Evolutionary conservation across 306 rosid genomes (phyloP).

Genomic region (Acmispon strigosus): DNA sequence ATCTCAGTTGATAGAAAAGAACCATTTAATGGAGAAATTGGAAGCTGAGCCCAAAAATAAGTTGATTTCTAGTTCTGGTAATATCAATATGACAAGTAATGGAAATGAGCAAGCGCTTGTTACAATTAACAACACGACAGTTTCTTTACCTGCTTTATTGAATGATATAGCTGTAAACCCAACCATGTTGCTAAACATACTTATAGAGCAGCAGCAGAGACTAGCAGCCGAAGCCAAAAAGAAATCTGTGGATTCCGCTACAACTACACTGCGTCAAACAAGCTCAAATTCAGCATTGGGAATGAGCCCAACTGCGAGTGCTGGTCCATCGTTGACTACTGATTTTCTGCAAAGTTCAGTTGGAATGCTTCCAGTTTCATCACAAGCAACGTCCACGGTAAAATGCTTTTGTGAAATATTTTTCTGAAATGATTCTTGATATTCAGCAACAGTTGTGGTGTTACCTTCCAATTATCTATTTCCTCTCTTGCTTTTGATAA

Average conservation of each 20-base stretch:
- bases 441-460: background rate
- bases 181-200: conserved; percentile 52
- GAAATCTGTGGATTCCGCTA: conserved; percentile 43
- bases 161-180: conserved; percentile 80
- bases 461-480: conserved; percentile 6
- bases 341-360: conserved; percentile 48
- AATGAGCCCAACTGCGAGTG: conserved; percentile 35
- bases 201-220: conserved; percentile 51
- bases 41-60: conserved; percentile 38
- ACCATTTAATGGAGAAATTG: conserved; percentile 33
- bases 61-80: conserved; percentile 20
- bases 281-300: conserved; percentile 35
- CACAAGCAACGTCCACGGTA: conserved; percentile 52
- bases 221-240: conserved; percentile 49
- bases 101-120: conserved; percentile 42
- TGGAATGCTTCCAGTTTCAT: conserved; percentile 39
- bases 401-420: conserved; percentile 22
- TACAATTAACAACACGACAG: conserved; percentile 16
- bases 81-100: conserved; percentile 25
- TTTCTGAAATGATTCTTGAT: background rate
- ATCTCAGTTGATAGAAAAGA: conserved; percentile 46
- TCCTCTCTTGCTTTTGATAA: background rate
- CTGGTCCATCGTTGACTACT: conserved; percentile 37
- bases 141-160: conserved; percentile 54
- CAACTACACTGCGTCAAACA: conserved; percentile 12